Evolutionary conservation across 257 asterid genomes (phyloP), one percentile per base, ranked within the genome.

Genomic region (Galeopsis tetrahit): DNA sequence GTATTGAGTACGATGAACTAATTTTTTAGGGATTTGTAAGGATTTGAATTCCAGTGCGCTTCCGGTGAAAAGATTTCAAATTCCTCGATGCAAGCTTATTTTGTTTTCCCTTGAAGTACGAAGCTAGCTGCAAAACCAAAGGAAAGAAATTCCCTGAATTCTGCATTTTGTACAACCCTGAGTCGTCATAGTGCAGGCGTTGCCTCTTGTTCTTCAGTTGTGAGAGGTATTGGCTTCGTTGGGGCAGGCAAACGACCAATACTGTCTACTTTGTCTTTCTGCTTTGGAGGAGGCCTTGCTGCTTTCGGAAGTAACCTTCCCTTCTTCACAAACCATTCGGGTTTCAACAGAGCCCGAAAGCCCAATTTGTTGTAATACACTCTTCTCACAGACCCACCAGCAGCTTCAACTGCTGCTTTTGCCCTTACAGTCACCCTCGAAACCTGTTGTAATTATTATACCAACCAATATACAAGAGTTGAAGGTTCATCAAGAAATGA

Each of bases 291-390:
- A 72, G 99, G 98, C 77, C 96, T 84, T 48, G 99, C 98, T 44
- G 99, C 78, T 75, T 63, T 89, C 0, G 99, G 99, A 56, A 94
- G 92, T 63, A 94, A 79, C 71, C 98, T 87, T 39, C 99, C 98
- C 85, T 91, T 94, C 87, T 91, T 94, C 72, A 84, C 97, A 13
- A 94, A 91, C 98, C 99, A 94, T 79, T 91, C 98, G 0, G 99
- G 98, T 66, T 88, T 88, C 55, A 94, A 93, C 71, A 91, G 82
- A 1, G 99, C 98, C 60, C 86, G 86, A 4, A 94, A 61, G 3
- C 99, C 99, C 72, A 94, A 59, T 80, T 91, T 87, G 81, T 94
- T 91, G 89, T 94, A 91, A 49, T 94, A 79, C 44, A 91, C 98
- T 83, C 96, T 89, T 79, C 98, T 88, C 32, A 91, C 99, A 2